Conservation (phyloP, 352 stramenopile species). For the Globisporangium nagaii region DNA sequence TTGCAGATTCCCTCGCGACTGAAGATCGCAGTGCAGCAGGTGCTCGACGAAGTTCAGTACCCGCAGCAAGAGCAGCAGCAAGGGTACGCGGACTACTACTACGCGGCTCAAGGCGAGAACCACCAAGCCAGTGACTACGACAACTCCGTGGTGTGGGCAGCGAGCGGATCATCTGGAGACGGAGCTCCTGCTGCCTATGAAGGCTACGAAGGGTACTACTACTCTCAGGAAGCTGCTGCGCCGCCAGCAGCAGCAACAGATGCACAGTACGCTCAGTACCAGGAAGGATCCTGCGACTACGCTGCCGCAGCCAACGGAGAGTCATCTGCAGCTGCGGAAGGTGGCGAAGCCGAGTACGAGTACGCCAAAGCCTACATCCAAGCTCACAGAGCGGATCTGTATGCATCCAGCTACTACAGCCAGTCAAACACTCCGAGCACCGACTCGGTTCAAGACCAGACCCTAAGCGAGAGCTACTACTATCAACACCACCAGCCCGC, state of each 20-base stretch:
- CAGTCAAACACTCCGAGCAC: not conserved
- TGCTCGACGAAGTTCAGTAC: conserved; percentile 32
- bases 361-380: not conserved
- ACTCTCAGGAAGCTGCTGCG: not conserved
- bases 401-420: not conserved
- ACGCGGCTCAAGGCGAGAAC: not conserved
- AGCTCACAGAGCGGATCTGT: not conserved
- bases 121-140: not conserved
- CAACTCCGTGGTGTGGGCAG: not conserved
- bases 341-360: too few relatives aligned
- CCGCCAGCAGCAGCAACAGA: not conserved
- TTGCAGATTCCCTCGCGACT: conserved; percentile 46
- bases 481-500: not conserved
- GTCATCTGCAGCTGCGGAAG: too few relatives aligned
- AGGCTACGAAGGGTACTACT: not conserved
- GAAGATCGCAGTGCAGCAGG: conserved; percentile 62
- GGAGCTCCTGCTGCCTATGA: not conserved
- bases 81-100: conserved; percentile 9
- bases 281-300: not conserved
- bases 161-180: not conserved
- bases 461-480: not conserved
- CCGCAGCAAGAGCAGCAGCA: conserved; percentile 3
- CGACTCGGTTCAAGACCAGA: not conserved
- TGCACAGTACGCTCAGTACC: too few relatives aligned
- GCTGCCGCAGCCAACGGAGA: not conserved